Conservation (phyloP, 83 land plant species). For the Larix sibirica region DNA sequence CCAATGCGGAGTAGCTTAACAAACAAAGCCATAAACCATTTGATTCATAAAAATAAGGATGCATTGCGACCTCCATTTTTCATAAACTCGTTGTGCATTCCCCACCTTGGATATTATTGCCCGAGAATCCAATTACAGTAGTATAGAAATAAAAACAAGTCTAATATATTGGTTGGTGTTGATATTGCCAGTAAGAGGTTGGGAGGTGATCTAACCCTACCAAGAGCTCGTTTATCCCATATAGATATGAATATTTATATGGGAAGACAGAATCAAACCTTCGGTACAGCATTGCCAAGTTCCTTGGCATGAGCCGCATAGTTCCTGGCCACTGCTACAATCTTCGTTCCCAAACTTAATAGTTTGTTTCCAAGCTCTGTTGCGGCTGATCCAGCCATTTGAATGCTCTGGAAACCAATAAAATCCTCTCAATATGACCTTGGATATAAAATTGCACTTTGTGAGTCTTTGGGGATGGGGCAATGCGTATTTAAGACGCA, state of each 20-base stretch:
- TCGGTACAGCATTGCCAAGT: conserved; percentile 94
- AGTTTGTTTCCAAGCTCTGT: conserved; percentile 28
- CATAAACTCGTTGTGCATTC: not conserved
- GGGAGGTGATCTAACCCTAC: no score
- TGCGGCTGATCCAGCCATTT: not conserved
- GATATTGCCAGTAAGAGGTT: not conserved
- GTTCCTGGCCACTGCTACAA: conserved; percentile 94
- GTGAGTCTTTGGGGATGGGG: no score
- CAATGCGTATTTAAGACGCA: no score
- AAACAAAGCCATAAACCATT: no score
- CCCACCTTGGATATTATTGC: no score
- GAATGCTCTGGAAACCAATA: not conserved
- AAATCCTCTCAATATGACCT: no score
- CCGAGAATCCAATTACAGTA: not conserved
- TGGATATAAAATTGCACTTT: no score
- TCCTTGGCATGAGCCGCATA: conserved; percentile 99
- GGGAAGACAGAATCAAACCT: conserved; percentile 27
- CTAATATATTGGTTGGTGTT: not conserved
- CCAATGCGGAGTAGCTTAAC: no score
- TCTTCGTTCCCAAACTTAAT: conserved; percentile 74
- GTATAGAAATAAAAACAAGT: not conserved
- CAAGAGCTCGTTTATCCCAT: no score
- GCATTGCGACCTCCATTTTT: no score
- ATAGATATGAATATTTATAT: not conserved
- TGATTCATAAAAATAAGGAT: no score